These are phyloP conservation scores for Yamadazyma diospyri DNA, from an alignment of 1,139 yeast genomes.

Conservation along the genomic window DNA sequence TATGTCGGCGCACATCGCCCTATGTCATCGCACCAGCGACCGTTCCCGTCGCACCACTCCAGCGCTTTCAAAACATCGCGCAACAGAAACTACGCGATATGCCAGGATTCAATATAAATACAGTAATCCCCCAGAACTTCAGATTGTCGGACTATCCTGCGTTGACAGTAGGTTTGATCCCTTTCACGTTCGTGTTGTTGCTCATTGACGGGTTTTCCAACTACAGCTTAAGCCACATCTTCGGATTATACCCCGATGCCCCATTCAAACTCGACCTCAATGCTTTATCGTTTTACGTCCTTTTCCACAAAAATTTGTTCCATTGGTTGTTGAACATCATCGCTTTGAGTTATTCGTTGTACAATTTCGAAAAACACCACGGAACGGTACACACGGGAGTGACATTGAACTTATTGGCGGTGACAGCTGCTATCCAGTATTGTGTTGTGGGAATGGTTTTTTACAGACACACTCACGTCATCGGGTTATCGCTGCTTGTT, in stretches of 20 bases:
- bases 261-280: constrained; percentile 56
- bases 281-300: constrained; percentile 69
- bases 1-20: too few relatives aligned
- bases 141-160: constrained; percentile 46
- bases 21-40: too few relatives aligned
- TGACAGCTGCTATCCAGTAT: constrained; percentile 66
- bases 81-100: too few relatives aligned
- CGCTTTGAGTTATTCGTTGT: constrained; percentile 57
- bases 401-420: constrained; percentile 70
- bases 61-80: too few relatives aligned
- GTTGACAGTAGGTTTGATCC: constrained; percentile 57
- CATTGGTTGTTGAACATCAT: constrained; percentile 66
- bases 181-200: constrained; percentile 48
- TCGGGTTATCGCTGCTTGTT: constrained; percentile 74
- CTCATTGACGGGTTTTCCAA: constrained; percentile 24
- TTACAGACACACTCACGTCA: constrained; percentile 51
- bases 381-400: constrained; percentile 91
- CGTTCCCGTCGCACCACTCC: too few relatives aligned
- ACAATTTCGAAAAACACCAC: constrained; percentile 66
- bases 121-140: background rate
- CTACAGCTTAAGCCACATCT: constrained; percentile 17
- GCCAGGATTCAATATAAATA: background rate
- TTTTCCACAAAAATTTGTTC: constrained; percentile 58
- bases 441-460: constrained; percentile 52
- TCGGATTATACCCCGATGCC: constrained; percentile 53